phyloP scores from a whole-genome alignment of 2,329 filamentous ascomycete genomes.

The Paecilomyces dactylethromorphus region DNA sequence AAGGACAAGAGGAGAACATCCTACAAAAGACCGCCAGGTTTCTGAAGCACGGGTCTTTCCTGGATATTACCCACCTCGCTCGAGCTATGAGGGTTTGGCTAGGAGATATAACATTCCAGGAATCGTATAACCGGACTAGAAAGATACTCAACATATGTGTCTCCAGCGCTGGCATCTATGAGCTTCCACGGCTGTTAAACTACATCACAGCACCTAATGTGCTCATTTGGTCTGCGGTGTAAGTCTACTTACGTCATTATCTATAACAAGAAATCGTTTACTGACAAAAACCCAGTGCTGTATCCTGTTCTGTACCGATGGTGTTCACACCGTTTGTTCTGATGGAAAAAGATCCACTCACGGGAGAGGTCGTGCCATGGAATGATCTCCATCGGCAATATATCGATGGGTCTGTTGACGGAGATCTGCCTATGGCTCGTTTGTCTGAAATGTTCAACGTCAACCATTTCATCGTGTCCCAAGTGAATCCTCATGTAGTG shows the following conservation, averaged over 20 bases:
- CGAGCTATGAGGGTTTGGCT: conserved; percentile 74
- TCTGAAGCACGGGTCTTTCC: conserved; percentile 74
- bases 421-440: conserved; percentile 84
- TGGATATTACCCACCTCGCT: conserved; percentile 75
- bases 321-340: conserved; percentile 75
- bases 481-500: conserved; percentile 91
- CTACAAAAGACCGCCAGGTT: conserved; percentile 65
- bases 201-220: conserved; percentile 92
- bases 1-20: conserved; percentile 53
- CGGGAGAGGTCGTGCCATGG: conserved; percentile 72
- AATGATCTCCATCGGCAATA: conserved; percentile 77
- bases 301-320: conserved; percentile 86
- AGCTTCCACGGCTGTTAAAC: conserved; percentile 79
- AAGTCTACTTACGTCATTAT: conserved; percentile 23
- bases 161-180: conserved; percentile 79
- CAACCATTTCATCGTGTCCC: conserved; percentile 95
- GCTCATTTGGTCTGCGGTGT: conserved; percentile 90
- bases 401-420: conserved; percentile 93
- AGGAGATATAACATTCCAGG: conserved; percentile 88
- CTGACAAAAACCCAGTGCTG: conserved; percentile 47
- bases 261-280: not conserved
- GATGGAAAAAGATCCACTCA: conserved; percentile 76
- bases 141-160: conserved; percentile 92
- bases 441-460: conserved; percentile 95
- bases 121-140: conserved; percentile 90